phyloP scores from a whole-genome alignment of 768 basidiomycete species.

The Leccinum arenicola region DNA sequence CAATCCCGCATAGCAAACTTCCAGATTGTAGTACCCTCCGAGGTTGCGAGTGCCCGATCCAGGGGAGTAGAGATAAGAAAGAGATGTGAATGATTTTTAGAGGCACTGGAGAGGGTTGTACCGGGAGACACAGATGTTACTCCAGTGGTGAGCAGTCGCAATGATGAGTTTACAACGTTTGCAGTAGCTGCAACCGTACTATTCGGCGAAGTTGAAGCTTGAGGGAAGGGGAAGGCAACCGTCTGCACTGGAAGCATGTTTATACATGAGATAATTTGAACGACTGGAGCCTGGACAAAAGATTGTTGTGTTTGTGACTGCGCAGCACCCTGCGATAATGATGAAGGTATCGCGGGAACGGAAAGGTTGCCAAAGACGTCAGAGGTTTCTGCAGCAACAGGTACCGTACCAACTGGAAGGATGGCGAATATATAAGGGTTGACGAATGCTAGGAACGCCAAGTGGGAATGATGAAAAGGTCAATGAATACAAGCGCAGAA shows the following conservation, averaged over 20 bases:
- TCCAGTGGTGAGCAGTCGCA: slow-evolving; percentile 52
- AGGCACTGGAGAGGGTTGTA: slow-evolving; percentile 25
- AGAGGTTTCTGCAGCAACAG: slow-evolving; percentile 25
- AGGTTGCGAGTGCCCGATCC: slow-evolving; percentile 60
- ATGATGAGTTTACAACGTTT: slow-evolving; percentile 38
- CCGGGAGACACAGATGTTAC: slow-evolving; percentile 45
- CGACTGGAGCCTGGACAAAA: slow-evolving; percentile 52
- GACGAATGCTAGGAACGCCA: slow-evolving; percentile 51
- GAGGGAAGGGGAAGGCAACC: slow-evolving; percentile 60
- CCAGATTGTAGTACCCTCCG: slow-evolving; percentile 82
- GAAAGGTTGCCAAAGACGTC: slow-evolving; percentile 16
- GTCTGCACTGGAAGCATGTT: slow-evolving; percentile 61
- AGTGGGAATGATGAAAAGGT: slow-evolving; percentile 56
- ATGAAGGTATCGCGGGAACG: slow-evolving; percentile 11
- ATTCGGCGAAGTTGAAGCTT: slow-evolving; percentile 20
- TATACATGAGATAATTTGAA: slow-evolving; percentile 72
- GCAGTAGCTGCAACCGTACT: not conserved
- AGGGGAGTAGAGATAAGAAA: slow-evolving; percentile 72
- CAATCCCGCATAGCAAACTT: slow-evolving; percentile 66
- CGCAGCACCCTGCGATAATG: slow-evolving; percentile 17
- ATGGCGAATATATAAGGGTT: slow-evolving; percentile 78
- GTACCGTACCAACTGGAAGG: slow-evolving; percentile 65
- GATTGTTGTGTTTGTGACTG: slow-evolving; percentile 29
- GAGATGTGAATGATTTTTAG: slow-evolving; percentile 36
- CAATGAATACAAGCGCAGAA: slow-evolving; percentile 46